Percentiles rank a stretch among this genome's conserved stretches.
Conservation (phyloP, 129 eudicot species). For the Heracleum sosnowskyi region DNA sequence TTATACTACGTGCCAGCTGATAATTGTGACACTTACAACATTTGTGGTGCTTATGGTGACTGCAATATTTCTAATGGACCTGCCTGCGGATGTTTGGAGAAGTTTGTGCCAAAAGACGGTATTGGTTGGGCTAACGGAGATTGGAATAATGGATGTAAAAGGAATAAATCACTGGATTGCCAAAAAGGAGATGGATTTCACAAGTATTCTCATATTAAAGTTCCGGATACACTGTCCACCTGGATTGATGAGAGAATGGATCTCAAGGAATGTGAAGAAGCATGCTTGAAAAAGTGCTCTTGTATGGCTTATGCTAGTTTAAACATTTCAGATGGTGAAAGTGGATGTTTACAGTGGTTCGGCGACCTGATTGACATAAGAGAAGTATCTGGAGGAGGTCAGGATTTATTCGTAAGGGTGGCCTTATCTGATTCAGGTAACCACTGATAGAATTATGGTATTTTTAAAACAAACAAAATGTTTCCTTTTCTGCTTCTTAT, state of each 20-base stretch:
- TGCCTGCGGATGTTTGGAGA: slow-evolving; percentile 35
- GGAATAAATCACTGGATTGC: slow-evolving; percentile 10
- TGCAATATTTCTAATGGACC: slow-evolving; percentile 30
- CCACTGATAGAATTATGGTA: neutral
- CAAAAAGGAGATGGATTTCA: slow-evolving; percentile 30
- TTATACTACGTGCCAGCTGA: neutral
- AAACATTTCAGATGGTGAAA: slow-evolving; percentile 1
- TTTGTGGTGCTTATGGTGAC: slow-evolving; percentile 38
- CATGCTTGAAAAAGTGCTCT: slow-evolving; percentile 33
- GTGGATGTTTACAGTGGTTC: slow-evolving; percentile 13
- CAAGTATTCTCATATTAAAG: slow-evolving; percentile 25
- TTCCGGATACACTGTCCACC: slow-evolving; percentile 34
- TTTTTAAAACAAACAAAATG: neutral
- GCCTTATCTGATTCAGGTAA: slow-evolving; percentile 26
- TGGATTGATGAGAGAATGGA: slow-evolving; percentile 23
- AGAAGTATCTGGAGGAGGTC: slow-evolving; percentile 9
- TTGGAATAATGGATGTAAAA: slow-evolving; percentile 17
- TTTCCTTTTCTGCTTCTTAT: neutral
- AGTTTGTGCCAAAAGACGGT: slow-evolving; percentile 31
- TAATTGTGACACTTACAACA: slow-evolving; percentile 25
- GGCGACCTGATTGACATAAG: slow-evolving; percentile 11
- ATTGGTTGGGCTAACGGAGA: slow-evolving; percentile 15
- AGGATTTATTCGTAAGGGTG: slow-evolving; percentile 1
- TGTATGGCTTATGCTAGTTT: slow-evolving; percentile 10
- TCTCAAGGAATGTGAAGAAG: slow-evolving; percentile 16